Conservation (phyloP, 441 rosid species). For the Croton setiger region DNA sequence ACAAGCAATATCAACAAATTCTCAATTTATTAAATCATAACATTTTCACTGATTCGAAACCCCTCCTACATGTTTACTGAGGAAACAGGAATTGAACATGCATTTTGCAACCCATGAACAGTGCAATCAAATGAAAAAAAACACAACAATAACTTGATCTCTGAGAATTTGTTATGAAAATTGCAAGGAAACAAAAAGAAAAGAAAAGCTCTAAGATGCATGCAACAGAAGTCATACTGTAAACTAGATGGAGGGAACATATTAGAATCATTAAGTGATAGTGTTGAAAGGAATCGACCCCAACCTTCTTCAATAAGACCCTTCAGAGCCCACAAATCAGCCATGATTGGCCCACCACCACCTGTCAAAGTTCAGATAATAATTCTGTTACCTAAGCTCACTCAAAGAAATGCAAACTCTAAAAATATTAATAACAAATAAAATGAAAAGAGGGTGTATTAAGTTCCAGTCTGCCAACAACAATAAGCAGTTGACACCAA, state of each 20-base stretch:
- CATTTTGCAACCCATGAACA: neutral
- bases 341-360: conserved; percentile 99
- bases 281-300: conserved; percentile 15
- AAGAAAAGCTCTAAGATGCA: neutral
- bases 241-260: neutral
- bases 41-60: neutral
- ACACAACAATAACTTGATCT: neutral
- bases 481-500: neutral
- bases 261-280: neutral
- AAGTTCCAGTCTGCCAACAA: neutral
- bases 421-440: neutral
- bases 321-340: conserved; percentile 99
- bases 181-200: no score
- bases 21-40: neutral
- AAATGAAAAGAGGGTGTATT: neutral
- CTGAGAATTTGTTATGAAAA: neutral
- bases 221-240: neutral
- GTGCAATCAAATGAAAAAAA: conserved; percentile 6
- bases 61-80: neutral
- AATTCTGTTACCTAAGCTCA: conserved; percentile 21
- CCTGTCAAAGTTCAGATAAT: conserved; percentile 48
- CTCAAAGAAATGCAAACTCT: conserved; percentile 1
- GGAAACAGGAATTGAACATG: neutral
- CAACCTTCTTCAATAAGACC: conserved; percentile 95
- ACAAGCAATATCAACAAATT: neutral